A percentile compares a stretch with the other conserved stretches of the same genome.
Conservation (phyloP, 805 yeast genomes). For the Metschnikowia baotianmanensis region DNA sequence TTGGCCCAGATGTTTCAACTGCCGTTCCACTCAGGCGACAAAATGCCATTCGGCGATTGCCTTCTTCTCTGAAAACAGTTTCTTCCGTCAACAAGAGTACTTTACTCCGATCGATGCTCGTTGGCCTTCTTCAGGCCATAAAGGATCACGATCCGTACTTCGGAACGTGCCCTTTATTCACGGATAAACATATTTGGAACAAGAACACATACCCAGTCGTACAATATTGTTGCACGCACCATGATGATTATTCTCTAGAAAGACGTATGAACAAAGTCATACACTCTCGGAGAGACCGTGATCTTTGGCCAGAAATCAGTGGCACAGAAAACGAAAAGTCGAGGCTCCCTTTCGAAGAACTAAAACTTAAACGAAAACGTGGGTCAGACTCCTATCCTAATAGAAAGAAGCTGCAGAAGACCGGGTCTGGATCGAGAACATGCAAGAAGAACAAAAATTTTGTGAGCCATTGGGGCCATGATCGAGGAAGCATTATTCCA, state of each 20-base stretch:
- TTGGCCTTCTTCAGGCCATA: conserved; percentile 8
- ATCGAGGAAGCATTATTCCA: neutral
- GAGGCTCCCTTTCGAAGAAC: neutral
- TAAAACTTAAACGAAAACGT: neutral
- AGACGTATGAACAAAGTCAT: neutral
- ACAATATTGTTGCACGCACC: neutral
- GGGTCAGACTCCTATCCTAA: neutral
- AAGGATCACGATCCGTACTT: conserved; percentile 1
- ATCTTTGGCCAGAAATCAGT: neutral
- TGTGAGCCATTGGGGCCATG: neutral
- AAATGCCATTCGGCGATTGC: conserved; percentile 28
- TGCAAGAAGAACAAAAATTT: neutral
- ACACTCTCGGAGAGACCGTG: neutral
- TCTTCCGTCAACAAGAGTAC: neutral
- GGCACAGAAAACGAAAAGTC: too few relatives aligned
- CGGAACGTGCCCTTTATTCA: conserved; percentile 14
- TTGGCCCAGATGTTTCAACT: neutral
- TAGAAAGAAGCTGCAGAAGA: neutral
- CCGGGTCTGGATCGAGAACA: too few relatives aligned
- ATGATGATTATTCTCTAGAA: conserved; percentile 1
- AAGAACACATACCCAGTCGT: neutral
- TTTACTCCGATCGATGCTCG: conserved; percentile 6
- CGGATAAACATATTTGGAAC: conserved; percentile 4
- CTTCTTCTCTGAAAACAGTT: neutral
- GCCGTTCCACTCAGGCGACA: conserved; percentile 32